Base-by-base conservation (phyloP, 1,284 basidiomycete species). In the Malassezia cuniculi region DNA sequence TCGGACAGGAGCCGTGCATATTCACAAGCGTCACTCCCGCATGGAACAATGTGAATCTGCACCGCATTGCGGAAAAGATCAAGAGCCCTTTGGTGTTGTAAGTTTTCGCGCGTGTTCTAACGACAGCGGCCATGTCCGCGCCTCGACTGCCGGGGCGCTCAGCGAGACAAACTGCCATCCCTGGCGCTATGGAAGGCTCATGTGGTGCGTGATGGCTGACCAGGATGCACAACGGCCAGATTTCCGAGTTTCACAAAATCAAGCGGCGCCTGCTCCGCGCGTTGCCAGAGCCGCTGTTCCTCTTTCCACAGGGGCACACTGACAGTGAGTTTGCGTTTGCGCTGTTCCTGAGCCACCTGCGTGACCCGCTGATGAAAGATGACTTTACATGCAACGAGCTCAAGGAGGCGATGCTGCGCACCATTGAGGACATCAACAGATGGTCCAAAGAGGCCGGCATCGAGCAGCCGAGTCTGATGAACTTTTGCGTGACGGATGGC, bases 401-500 rank as follows among this genome's bases (percentile, higher is more conserved):
- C 7, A 40, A 45, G 10, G 40, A 47, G 16, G 60, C 60, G 1
- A 55, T 63, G 56, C 35, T 60, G n/a, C 35, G 38, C 9, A 63
- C 60, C 9, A 63, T 63, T 31, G 28, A 28, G 15, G 52, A 59
- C 26, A 52, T 63, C 16, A 63, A 63, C 34, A 31, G 22, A 0
- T 63, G 60, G 60, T 40, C 53, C 0, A 41, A 42, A 14, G 47
- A 57, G 18, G 55, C 54, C 6, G 54, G 50, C 10, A 54, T 60
- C 8, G 9, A 36, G 10, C 60, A 86, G 75, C 89, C 89, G 10
- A 85, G 81, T 54, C 70, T 94, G 44, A 78, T 90, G 80, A 97
- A 95, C 66, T 97, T 93, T 64, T 89, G 85, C 57, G 81, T 95
- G 18, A 86, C 86, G 1, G 90, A 95, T 61, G 90, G 90, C 2